phyloP scores from a whole-genome alignment of 1,139 yeast genomes.

The Protomyces macrosporus region DNA sequence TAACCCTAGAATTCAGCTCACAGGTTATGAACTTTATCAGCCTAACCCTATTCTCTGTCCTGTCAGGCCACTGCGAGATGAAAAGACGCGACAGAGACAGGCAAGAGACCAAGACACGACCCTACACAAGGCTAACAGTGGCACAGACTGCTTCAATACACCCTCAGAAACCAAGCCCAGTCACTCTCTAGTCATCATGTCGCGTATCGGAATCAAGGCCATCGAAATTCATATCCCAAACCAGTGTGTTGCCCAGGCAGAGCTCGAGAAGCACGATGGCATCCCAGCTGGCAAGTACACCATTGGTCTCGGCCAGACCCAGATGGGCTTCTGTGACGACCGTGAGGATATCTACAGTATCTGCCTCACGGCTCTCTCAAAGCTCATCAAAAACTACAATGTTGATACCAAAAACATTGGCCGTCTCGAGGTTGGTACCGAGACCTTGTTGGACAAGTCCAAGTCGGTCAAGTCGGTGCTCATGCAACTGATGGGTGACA shows the following conservation, averaged over 20 bases:
- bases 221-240: slow-evolving; percentile 86
- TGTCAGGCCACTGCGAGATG: no score
- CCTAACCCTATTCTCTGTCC: no score
- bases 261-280: slow-evolving; percentile 75
- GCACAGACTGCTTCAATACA: no score
- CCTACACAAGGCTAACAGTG: no score
- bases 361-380: slow-evolving; percentile 74
- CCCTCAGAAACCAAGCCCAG: no score
- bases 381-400: slow-evolving; percentile 70
- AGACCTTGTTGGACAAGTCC: slow-evolving; percentile 92
- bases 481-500: slow-evolving; percentile 88
- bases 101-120: no score
- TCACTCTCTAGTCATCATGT: neutral
- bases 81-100: no score
- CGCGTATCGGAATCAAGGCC: slow-evolving; percentile 91
- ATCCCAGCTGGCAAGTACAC: slow-evolving; percentile 95
- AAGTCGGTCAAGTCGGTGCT: slow-evolving; percentile 93
- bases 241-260: slow-evolving; percentile 81
- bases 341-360: slow-evolving; percentile 95
- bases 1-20: no score
- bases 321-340: slow-evolving; percentile 95
- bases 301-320: slow-evolving; percentile 96
- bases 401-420: slow-evolving; percentile 80
- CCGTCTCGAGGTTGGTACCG: slow-evolving; percentile 97
- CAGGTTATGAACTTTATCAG: no score